phyloP scores from a whole-genome alignment of 2,329 filamentous ascomycete genomes.

The Blastomyces percursus region DNA sequence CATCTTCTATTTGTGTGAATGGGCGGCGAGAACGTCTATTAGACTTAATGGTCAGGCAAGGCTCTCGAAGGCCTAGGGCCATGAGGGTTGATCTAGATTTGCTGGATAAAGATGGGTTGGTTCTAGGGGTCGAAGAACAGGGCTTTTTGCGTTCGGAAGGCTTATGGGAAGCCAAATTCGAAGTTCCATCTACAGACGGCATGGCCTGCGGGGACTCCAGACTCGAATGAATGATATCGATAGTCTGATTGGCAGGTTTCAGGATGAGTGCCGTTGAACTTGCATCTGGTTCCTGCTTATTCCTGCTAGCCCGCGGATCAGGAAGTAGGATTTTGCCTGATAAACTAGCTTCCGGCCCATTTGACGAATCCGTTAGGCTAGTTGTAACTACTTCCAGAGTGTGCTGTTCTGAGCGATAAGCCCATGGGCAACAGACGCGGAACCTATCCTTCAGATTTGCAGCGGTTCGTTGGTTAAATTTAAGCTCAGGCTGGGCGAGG shows the following conservation, averaged over 20 bases:
- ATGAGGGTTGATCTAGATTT: constrained; percentile 25
- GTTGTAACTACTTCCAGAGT: constrained; percentile 28
- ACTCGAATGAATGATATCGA: neutral
- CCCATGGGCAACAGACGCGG: constrained; percentile 44
- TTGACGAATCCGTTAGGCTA: constrained; percentile 9
- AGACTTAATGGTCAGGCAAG: constrained; percentile 37
- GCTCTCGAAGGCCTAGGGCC: constrained; percentile 39
- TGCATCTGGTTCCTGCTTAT: constrained; percentile 7
- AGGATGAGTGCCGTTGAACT: neutral
- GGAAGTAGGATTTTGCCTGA: constrained; percentile 13
- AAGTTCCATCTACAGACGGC: neutral
- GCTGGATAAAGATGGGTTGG: constrained; percentile 22
- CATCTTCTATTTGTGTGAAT: constrained; percentile 49
- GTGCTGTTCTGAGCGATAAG: constrained; percentile 32
- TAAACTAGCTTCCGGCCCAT: constrained; percentile 4
- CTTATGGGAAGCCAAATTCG: neutral
- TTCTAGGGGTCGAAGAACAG: constrained; percentile 17
- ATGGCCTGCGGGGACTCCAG: constrained; percentile 11
- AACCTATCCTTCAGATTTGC: constrained; percentile 54
- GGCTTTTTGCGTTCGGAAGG: constrained; percentile 9
- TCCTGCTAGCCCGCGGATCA: constrained; percentile 17
- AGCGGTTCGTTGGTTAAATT: constrained; percentile 48
- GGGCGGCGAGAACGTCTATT: constrained; percentile 44
- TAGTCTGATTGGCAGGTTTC: constrained; percentile 1
- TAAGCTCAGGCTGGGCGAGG: constrained; percentile 44